Percentiles rank a stretch among this genome's conserved stretches.
phyloP scores from a whole-genome alignment of 495 filamentous ascomycete genomes.

The Trichoderma gamsii region DNA sequence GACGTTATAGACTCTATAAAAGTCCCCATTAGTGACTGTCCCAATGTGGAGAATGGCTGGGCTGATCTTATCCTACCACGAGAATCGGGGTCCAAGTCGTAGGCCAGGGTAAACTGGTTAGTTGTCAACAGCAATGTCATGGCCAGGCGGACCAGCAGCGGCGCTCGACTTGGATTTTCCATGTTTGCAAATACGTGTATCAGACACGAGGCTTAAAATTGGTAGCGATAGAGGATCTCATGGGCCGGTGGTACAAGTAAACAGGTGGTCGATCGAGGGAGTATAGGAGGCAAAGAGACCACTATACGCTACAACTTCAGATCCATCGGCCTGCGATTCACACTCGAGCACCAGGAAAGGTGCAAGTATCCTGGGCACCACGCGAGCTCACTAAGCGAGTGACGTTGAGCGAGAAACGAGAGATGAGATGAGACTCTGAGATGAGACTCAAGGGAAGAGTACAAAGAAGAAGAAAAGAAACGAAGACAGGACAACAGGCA shows the following conservation, averaged over 20 bases:
- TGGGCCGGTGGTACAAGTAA: neutral
- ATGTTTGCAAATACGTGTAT: neutral
- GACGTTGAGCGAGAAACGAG: slow-evolving; percentile 6
- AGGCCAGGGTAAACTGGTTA: slow-evolving; percentile 21
- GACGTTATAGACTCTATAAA: slow-evolving; percentile 57
- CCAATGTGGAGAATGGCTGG: neutral
- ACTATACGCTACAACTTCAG: neutral
- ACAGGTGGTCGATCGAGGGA: neutral
- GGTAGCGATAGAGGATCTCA: neutral
- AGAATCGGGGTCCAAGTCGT: slow-evolving; percentile 29
- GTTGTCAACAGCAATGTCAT: slow-evolving; percentile 18
- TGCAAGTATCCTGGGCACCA: neutral
- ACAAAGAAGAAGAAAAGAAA: neutral
- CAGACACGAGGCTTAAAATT: neutral
- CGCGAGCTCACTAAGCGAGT: slow-evolving; percentile 15
- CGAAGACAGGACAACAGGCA: neutral
- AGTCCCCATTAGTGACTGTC: neutral
- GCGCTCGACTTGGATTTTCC: neutral
- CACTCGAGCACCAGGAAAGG: neutral
- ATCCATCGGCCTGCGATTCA: neutral
- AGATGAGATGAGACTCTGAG: slow-evolving; percentile 11
- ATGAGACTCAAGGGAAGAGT: slow-evolving; percentile 14
- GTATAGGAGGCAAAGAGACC: neutral
- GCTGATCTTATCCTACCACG: slow-evolving; percentile 18
- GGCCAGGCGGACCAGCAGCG: slow-evolving; percentile 8